Evolutionary conservation across 1,139 yeast genomes (phyloP).

Genomic region (Taphrina pruni): DNA sequence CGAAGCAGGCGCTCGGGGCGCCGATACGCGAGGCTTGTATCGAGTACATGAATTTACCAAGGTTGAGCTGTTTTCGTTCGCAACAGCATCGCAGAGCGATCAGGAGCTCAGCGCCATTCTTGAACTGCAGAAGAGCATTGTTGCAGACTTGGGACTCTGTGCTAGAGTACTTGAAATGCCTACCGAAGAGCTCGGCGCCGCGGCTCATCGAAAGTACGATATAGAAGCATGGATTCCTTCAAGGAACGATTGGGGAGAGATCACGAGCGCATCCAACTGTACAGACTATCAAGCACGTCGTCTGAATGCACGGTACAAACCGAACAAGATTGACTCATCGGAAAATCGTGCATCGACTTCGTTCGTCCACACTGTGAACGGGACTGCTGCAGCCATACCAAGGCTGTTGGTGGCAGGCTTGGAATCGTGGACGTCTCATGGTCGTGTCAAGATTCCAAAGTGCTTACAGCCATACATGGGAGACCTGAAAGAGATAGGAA

Average conservation of each 20-base stretch:
- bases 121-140: slow-evolving; percentile 67
- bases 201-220: slow-evolving; percentile 89
- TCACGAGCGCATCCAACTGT: slow-evolving; percentile 90
- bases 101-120: slow-evolving; percentile 66
- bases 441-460: slow-evolving; percentile 68
- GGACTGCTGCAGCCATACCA: slow-evolving; percentile 96
- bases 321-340: not conserved
- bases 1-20: slow-evolving; percentile 97
- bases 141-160: slow-evolving; percentile 70
- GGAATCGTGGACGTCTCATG: slow-evolving; percentile 72
- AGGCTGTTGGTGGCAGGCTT: slow-evolving; percentile 84
- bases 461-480: slow-evolving; percentile 57
- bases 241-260: slow-evolving; percentile 89
- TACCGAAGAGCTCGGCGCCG: slow-evolving; percentile 86
- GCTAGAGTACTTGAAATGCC: slow-evolving; percentile 91
- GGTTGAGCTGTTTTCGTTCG: slow-evolving; percentile 89
- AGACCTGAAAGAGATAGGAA: slow-evolving; percentile 30
- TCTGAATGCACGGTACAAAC: slow-evolving; percentile 64
- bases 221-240: slow-evolving; percentile 99
- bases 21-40: slow-evolving; percentile 87
- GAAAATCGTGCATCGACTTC: slow-evolving; percentile 46
- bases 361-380: slow-evolving; percentile 84
- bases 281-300: slow-evolving; percentile 89
- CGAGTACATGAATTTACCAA: slow-evolving; percentile 98
- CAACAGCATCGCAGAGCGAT: slow-evolving; percentile 51